phyloP scores from a whole-genome alignment of 2,329 filamentous ascomycete species.

The Beauveria medogensis region DNA sequence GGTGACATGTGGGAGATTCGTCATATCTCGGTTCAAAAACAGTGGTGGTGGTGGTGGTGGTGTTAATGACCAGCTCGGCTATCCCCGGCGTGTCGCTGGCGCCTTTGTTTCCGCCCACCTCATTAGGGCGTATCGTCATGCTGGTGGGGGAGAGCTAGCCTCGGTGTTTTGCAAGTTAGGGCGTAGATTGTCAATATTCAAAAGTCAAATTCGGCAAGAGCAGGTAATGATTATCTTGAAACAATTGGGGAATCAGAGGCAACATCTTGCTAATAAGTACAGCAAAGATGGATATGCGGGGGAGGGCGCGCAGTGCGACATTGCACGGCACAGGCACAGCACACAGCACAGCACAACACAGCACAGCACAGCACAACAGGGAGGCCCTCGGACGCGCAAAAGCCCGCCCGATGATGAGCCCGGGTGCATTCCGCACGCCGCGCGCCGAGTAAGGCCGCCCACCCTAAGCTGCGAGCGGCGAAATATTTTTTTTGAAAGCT shows the following conservation, averaged over 20 bases:
- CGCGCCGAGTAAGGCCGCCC: not conserved
- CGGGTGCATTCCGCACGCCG: not conserved
- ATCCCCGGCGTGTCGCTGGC: constrained; percentile 7
- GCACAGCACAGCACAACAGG: not conserved
- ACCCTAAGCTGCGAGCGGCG: not conserved
- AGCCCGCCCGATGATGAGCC: no score
- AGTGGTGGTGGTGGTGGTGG: not conserved
- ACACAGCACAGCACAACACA: not conserved
- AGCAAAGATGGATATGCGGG: not conserved
- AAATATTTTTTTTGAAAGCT: not conserved
- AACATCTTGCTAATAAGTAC: no score
- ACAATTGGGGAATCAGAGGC: no score
- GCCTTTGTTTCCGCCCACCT: constrained; percentile 2
- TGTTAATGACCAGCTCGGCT: not conserved
- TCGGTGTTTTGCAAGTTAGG: not conserved
- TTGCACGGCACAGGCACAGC: not conserved
- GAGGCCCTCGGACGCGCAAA: no score
- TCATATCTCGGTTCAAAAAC: not conserved
- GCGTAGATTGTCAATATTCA: not conserved
- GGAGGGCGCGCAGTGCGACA: not conserved
- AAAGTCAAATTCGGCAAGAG: not conserved
- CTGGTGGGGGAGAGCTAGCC: not conserved
- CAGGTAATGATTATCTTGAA: no score
- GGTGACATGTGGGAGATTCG: not conserved
- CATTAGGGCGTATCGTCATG: not conserved